phyloP scores from a whole-genome alignment of 331 rosid species.

The Quercus phellos region DNA sequence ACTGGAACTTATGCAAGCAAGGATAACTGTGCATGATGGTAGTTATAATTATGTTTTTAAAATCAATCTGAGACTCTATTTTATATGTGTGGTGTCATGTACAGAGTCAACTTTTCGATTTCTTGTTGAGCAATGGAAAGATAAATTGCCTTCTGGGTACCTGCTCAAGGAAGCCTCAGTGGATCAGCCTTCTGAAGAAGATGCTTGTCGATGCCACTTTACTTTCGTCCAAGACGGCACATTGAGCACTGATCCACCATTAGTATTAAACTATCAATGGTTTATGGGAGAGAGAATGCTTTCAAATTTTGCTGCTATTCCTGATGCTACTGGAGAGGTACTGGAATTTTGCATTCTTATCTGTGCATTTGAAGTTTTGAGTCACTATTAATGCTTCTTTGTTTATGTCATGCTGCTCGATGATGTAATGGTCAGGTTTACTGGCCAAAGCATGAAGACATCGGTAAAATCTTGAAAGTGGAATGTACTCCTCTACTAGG shows the following conservation, averaged over 20 bases:
- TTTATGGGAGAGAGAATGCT: conserved; percentile 71
- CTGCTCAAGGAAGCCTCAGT: conserved; percentile 67
- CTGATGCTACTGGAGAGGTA: conserved; percentile 81
- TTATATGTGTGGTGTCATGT: conserved; percentile 13
- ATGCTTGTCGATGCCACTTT: conserved; percentile 81
- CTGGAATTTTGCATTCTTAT: conserved; percentile 14
- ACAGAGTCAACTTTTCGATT: conserved; percentile 77
- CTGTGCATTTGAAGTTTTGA: conserved; percentile 9
- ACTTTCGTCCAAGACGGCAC: conserved; percentile 54
- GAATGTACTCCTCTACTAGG: conserved; percentile 72
- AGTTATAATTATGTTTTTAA: neutral
- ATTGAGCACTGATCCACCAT: conserved; percentile 33
- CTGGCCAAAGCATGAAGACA: conserved; percentile 87
- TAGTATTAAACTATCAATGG: conserved; percentile 82
- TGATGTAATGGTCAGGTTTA: conserved; percentile 52
- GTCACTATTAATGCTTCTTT: neutral
- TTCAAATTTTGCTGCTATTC: conserved; percentile 56
- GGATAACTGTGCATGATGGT: neutral
- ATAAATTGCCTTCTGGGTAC: conserved; percentile 63
- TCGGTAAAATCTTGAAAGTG: conserved; percentile 75
- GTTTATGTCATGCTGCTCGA: conserved; percentile 4
- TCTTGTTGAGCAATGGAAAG: conserved; percentile 87
- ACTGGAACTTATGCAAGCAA: neutral
- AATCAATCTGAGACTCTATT: neutral
- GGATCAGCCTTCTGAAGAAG: conserved; percentile 87